These are phyloP conservation scores for Saccharomycopsis hybrid DNA, from an alignment of 1,139 yeast species.

Conservation along the genomic window DNA sequence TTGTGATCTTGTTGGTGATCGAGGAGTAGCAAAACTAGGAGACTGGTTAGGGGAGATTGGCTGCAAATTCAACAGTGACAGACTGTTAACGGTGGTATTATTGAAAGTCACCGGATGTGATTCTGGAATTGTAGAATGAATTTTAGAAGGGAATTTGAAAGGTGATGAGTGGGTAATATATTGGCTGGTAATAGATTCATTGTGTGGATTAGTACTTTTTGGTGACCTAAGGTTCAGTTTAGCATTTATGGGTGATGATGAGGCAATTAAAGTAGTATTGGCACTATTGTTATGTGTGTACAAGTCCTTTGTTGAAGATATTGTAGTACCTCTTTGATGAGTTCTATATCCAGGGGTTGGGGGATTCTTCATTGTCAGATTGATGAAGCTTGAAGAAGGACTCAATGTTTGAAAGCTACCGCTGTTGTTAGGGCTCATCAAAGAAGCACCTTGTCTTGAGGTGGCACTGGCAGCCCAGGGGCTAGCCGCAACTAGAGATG, in stretches of 20 bases:
- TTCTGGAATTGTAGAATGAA: neutral
- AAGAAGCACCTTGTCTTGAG: too few relatives aligned
- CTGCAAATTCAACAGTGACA: too few relatives aligned
- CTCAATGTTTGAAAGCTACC: too few relatives aligned
- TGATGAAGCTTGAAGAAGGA: neutral
- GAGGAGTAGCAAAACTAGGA: neutral
- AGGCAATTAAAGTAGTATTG: slow-evolving; percentile 12
- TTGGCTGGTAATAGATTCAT: slow-evolving; percentile 1
- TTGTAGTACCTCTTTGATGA: slow-evolving; percentile 17
- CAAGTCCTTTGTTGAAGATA: slow-evolving; percentile 18
- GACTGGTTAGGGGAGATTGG: neutral
- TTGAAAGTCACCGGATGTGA: neutral
- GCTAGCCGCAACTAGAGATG: too few relatives aligned
- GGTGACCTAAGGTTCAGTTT: slow-evolving; percentile 8
- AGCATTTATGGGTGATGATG: slow-evolving; percentile 16
- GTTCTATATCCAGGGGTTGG: slow-evolving; percentile 1
- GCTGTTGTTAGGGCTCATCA: too few relatives aligned
- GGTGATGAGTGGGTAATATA: neutral
- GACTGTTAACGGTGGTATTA: neutral
- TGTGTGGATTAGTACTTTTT: slow-evolving; percentile 11
- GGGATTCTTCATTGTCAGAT: neutral
- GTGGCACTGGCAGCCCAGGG: too few relatives aligned
- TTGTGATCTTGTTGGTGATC: neutral
- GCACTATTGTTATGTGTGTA: slow-evolving; percentile 9
- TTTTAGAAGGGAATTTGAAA: neutral